Percentiles rank a stretch among this genome's conserved stretches.
These are phyloP conservation scores for Przewalskia tangutica DNA, from an alignment of 257 asterid species.

Conservation along the genomic window DNA sequence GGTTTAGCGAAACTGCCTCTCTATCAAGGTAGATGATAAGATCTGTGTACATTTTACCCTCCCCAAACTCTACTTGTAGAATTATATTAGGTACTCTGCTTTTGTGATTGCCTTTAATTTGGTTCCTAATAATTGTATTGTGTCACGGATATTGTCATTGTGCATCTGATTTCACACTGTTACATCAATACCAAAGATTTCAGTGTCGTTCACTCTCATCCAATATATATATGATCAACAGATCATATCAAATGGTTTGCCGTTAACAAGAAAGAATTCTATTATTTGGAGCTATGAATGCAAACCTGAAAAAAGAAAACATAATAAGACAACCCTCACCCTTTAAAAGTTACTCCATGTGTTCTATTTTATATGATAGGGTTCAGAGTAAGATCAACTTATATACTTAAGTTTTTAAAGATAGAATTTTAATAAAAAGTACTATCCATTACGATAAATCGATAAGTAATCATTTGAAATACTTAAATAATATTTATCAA, in stretches of 20 bases:
- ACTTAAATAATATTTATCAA: background rate
- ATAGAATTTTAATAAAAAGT: background rate
- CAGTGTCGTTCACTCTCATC: too few relatives aligned
- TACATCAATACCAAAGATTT: background rate
- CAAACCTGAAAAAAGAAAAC: background rate
- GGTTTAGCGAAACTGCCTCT: too few relatives aligned
- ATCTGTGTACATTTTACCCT: too few relatives aligned
- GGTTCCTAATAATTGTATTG: background rate
- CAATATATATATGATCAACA: background rate
- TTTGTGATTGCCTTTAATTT: background rate
- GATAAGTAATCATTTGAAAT: background rate
- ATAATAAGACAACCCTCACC: background rate
- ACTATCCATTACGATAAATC: background rate
- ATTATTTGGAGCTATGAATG: background rate
- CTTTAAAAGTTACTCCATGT: background rate
- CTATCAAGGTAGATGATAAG: too few relatives aligned
- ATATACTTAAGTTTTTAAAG: background rate
- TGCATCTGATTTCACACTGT: background rate
- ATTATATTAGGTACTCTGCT: background rate
- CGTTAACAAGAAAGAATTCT: background rate
- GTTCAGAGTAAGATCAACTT: background rate
- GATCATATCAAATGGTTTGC: background rate
- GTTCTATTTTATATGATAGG: background rate
- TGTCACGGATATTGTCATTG: background rate
- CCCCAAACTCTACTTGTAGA: too few relatives aligned